Conservation (phyloP, 352 stramenopile genomes). For the Phytophthora idaei region DNA sequence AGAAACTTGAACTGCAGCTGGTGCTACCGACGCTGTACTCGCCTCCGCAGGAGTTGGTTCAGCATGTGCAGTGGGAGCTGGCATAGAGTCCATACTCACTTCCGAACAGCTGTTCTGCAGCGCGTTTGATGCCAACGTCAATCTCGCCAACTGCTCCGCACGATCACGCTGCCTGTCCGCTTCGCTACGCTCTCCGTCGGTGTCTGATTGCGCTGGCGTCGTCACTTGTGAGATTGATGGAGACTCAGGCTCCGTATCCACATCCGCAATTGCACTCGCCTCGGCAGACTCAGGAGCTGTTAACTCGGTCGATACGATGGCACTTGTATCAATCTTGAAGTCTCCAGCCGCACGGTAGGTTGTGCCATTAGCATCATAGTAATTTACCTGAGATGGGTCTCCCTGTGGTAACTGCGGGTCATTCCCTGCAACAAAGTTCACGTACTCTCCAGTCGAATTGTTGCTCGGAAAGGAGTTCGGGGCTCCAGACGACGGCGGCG, state of each 20-base stretch:
- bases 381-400: slow-evolving; percentile 58
- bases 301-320: neutral
- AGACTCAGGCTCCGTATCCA: slow-evolving; percentile 65
- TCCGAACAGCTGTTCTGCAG: slow-evolving; percentile 26
- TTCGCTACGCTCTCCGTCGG: slow-evolving; percentile 47
- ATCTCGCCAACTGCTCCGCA: slow-evolving; percentile 32
- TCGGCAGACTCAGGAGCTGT: neutral
- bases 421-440: slow-evolving; percentile 66
- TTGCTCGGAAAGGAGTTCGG: slow-evolving; percentile 26
- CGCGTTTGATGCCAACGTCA: slow-evolving; percentile 41
- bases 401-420: slow-evolving; percentile 44
- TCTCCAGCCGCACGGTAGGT: slow-evolving; percentile 63
- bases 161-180: slow-evolving; percentile 33
- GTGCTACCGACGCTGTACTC: slow-evolving; percentile 3
- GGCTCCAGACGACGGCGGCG: slow-evolving; percentile 18
- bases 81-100: slow-evolving; percentile 9
- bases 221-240: slow-evolving; percentile 73
- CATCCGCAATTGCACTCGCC: slow-evolving; percentile 39
- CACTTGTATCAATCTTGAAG: slow-evolving; percentile 51
- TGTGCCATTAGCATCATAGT: slow-evolving; percentile 70
- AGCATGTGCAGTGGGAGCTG: slow-evolving; percentile 1
- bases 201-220: slow-evolving; percentile 71
- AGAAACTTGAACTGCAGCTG: neutral
- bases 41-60: slow-evolving; percentile 28
- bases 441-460: slow-evolving; percentile 28